These are phyloP conservation scores for Paracorniculantispora psalliotae DNA, from an alignment of 2,329 filamentous ascomycete species.

Conservation along the genomic window DNA sequence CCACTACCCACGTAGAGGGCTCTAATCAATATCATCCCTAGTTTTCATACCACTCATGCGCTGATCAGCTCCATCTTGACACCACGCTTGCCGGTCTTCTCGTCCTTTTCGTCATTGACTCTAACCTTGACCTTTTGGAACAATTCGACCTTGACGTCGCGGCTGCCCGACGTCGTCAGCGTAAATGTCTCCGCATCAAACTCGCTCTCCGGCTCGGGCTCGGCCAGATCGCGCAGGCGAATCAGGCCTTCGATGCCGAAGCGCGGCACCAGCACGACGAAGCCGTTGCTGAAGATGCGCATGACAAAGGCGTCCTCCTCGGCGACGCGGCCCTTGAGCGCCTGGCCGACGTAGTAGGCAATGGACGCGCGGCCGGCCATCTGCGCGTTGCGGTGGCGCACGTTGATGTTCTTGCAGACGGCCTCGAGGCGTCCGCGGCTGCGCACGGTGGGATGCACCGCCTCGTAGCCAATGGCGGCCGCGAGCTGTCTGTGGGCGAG, in stretches of 20 bases:
- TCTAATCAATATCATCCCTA: background rate
- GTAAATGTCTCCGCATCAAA: constrained; percentile 86
- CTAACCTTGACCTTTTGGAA: constrained; percentile 89
- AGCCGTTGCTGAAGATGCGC: constrained; percentile 95
- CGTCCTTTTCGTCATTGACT: constrained; percentile 89
- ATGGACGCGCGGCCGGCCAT: constrained; percentile 90
- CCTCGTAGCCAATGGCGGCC: constrained; percentile 89
- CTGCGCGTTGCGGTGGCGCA: constrained; percentile 93
- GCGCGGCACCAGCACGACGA: constrained; percentile 90
- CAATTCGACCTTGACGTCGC: constrained; percentile 63
- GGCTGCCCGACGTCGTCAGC: constrained; percentile 55
- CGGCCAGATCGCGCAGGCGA: constrained; percentile 74
- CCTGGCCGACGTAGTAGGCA: constrained; percentile 97
- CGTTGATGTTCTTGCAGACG: constrained; percentile 98
- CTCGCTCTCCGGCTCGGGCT: constrained; percentile 70
- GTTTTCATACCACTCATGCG: constrained; percentile 17
- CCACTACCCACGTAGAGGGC: background rate
- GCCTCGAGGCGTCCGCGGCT: constrained; percentile 81
- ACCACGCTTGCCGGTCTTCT: constrained; percentile 91
- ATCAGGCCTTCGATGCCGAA: constrained; percentile 96
- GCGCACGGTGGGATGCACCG: constrained; percentile 74
- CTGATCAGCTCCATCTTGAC: constrained; percentile 68
- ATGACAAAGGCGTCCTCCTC: constrained; percentile 95
- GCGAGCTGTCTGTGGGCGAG: constrained; percentile 91
- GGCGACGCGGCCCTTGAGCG: constrained; percentile 69